These are phyloP conservation scores for Parathielavia appendiculata DNA, from an alignment of 495 filamentous ascomycete genomes.

Conservation along the genomic window DNA sequence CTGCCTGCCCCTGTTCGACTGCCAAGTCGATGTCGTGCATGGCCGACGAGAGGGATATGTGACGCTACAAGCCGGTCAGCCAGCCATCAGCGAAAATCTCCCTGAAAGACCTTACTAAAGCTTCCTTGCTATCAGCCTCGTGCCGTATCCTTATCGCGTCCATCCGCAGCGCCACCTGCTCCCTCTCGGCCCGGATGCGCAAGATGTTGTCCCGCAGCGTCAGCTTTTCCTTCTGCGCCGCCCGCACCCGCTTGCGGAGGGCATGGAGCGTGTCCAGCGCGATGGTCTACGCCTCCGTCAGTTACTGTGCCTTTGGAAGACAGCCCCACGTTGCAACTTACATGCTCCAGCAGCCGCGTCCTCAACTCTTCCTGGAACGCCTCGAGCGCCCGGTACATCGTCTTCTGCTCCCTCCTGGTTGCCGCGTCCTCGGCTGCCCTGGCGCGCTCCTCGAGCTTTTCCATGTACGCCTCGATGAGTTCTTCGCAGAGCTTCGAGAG, in stretches of 20 bases:
- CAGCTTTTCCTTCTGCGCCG: constrained; percentile 60
- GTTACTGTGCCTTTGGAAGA: not conserved
- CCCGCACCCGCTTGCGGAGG: constrained; percentile 56
- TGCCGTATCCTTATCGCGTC: constrained; percentile 63
- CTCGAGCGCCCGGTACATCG: constrained; percentile 60
- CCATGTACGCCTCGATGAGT: constrained; percentile 50
- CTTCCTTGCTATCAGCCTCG: constrained; percentile 44
- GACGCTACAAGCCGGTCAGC: constrained; percentile 31
- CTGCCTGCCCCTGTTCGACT: constrained; percentile 43
- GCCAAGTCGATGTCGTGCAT: constrained; percentile 55
- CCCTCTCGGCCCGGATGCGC: constrained; percentile 57
- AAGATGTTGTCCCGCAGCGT: constrained; percentile 60
- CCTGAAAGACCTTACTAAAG: constrained; percentile 35
- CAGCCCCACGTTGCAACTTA: constrained; percentile 25
- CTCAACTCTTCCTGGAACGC: constrained; percentile 64
- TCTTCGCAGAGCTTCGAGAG: constrained; percentile 65
- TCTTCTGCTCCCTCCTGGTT: constrained; percentile 49
- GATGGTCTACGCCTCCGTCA: constrained; percentile 37
- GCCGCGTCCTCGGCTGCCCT: constrained; percentile 37
- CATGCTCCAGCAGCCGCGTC: constrained; percentile 55
- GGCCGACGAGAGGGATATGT: constrained; percentile 44
- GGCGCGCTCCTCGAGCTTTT: constrained; percentile 40
- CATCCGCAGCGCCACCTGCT: constrained; percentile 62
- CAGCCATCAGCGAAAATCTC: not conserved
- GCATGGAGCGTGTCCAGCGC: constrained; percentile 61